Evolutionary conservation across 495 filamentous ascomycete genomes (phyloP), one percentile per base, ranked within the genome.

Genomic region (Penicillium flavigenum): DNA sequence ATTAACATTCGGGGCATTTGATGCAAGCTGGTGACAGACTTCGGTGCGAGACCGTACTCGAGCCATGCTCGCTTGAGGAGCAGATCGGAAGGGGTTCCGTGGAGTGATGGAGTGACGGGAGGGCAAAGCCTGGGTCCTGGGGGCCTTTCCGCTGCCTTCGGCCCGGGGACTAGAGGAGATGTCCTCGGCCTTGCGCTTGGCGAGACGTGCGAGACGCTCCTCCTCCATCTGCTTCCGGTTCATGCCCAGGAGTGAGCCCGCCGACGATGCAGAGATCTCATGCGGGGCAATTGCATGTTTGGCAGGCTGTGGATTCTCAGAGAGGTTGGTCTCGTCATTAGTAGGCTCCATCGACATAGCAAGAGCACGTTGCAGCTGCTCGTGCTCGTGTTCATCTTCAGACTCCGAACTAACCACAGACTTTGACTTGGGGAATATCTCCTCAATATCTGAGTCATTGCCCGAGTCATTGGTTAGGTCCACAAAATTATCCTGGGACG

Each of bases 141-240:
- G 26, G 10, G 49, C 16, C 39, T 68, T 66, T 2, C 36, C 12
- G 14, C 29, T 38, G 5, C 24, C 38, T 29, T 61, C 42, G 29
- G 54, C 14, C 29, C 57, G 41, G 16, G 57, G 27, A 19, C 58
- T 5, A 9, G 49, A 31, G 22, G 47, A 7, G 19, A 43, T 48
- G 14, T 63, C 59, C 52, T 70, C 68, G n/a, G 79, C 72, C 67
- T 88, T 85, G 57, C 86, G 76, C 61, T 88, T 88, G 19, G 75
- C 71, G 5, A 81, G 57, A 38, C 92, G 80, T 17, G 86, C 87
- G 9, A 96, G 79, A 20, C 93, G 82, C 63, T 95, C 93, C 63
- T 86, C 75, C 61, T 98, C 93, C 90, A 96, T 94, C 57, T 86
- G 78, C 67, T 88, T 89, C 10, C 92, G 82, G 69, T 96, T 81